Evolutionary conservation across 1,139 yeast genomes (phyloP), one percentile per base, ranked within the genome.

Genomic region (Kluyveromyces sp.): DNA sequence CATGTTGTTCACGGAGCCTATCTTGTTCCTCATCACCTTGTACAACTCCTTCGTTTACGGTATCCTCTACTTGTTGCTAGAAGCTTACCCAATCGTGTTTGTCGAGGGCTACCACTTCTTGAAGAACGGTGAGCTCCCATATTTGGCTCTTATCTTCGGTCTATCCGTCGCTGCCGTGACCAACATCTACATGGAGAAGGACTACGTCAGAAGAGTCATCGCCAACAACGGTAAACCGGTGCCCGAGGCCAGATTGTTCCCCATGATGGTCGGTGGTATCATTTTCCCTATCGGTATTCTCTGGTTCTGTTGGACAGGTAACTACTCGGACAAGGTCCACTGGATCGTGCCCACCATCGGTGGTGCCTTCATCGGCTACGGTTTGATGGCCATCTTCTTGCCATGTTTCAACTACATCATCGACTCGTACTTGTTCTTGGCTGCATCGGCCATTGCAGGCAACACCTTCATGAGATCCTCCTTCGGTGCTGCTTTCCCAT

Each of bases 371-470:
- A 73, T 82, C 41, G 96, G 95, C 9, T 75, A 73, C 54, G 95
- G 95, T 22, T 68, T 86, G 51, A 69, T 86, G 56, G 71, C 83
- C 42, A 80, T 87, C 49, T 86, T 87, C 72, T 71, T 83, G 53
- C 82, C 95, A 12, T 76, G 87, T 47, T 67, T 87, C 57, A 84
- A 81, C 60, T 87, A 87, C 62, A 75, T 87, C 55, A 80, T 87
- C 56, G 96, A 88, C 61, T 70, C 84, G 33, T 88, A 87, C 60
- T 70, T 85, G 50, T 62, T 79, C 47, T 79, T 81, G 57, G 94
- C 96, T 3, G 95, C 95, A 4, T 83, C 94, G 20, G 96, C 96
- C 1, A 70, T 88, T 53, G 95, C 96, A 3, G 96, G 83, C 12
- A 86, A 86, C 60, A 80, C 95, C 0, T 79, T 88, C 56, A 62